These are phyloP conservation scores for Apiotrichum sp. DNA, from an alignment of 1,284 basidiomycete species.

Conservation along the genomic window DNA sequence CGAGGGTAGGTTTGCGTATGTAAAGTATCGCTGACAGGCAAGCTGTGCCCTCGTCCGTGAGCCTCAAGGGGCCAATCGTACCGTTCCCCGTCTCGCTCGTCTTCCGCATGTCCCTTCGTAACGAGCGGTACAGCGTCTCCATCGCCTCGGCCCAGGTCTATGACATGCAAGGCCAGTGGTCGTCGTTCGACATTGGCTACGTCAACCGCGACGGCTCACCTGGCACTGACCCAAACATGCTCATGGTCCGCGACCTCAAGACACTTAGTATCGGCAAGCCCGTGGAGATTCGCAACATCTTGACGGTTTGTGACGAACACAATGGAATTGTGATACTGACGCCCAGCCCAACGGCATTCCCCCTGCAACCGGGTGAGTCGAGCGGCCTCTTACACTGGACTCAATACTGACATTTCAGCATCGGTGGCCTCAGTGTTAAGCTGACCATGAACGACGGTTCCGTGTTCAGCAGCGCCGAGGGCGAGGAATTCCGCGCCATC, in stretches of 20 bases:
- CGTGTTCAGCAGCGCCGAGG: constrained; percentile 6
- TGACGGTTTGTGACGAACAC: neutral
- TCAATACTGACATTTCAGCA: neutral
- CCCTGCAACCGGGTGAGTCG: neutral
- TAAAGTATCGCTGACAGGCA: no score
- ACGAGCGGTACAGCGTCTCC: constrained; percentile 3
- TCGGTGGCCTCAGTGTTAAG: constrained; percentile 1
- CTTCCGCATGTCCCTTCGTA: constrained; percentile 4
- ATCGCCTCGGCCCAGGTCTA: constrained; percentile 12
- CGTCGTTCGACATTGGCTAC: constrained; percentile 9
- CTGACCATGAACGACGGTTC: constrained; percentile 10
- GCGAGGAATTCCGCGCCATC: constrained; percentile 3
- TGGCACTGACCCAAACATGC: neutral
- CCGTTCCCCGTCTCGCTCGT: constrained; percentile 14
- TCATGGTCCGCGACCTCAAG: neutral
- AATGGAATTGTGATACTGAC: no score
- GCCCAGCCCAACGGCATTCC: neutral
- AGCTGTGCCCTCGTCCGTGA: constrained; percentile 12
- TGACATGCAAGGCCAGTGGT: constrained; percentile 13
- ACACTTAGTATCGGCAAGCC: constrained; percentile 10
- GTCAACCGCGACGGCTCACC: constrained; percentile 11
- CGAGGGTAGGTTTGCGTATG: neutral
- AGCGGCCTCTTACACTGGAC: no score
- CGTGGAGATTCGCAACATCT: constrained; percentile 7
- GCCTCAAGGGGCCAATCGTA: constrained; percentile 9